Evolutionary conservation across 2,329 filamentous ascomycete genomes (phyloP).

Genomic region (Trichoderma simmonsii): DNA sequence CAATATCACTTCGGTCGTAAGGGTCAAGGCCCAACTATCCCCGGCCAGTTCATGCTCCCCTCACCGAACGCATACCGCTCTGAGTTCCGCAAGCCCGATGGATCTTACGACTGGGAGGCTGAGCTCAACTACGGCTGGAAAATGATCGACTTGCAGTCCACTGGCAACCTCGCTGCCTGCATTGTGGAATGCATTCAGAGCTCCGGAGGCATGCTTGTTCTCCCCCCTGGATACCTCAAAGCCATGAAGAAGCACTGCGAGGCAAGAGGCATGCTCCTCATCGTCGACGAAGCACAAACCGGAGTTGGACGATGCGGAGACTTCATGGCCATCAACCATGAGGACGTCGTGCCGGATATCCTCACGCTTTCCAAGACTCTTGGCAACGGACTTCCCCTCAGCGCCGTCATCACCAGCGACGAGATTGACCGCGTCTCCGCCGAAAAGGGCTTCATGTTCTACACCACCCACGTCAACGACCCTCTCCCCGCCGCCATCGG

Average conservation of each 20-base stretch:
- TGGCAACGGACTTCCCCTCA: conserved; percentile 58
- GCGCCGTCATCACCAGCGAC: conserved; percentile 53
- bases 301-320: conserved; percentile 55
- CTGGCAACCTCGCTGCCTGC: conserved; percentile 60
- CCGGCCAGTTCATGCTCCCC: conserved; percentile 56
- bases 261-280: conserved; percentile 56
- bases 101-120: conserved; percentile 59
- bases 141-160: conserved; percentile 57
- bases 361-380: conserved; percentile 60
- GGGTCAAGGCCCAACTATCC: conserved; percentile 48
- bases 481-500: conserved; percentile 59
- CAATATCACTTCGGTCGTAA: conserved; percentile 55
- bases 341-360: conserved; percentile 56
- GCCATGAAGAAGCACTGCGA: conserved; percentile 55
- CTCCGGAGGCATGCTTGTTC: conserved; percentile 56
- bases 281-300: conserved; percentile 61
- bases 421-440: conserved; percentile 48
- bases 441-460: conserved; percentile 52
- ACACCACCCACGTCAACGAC: conserved; percentile 63
- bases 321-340: conserved; percentile 57
- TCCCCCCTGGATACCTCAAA: conserved; percentile 57
- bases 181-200: conserved; percentile 63
- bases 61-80: conserved; percentile 60
- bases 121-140: conserved; percentile 60
- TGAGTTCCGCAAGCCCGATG: conserved; percentile 55